Evolutionary conservation across 225 moss, liverwort and hornwort genomes (phyloP), one percentile per base, ranked within the genome.

Genomic region (Climacium dendroides): DNA sequence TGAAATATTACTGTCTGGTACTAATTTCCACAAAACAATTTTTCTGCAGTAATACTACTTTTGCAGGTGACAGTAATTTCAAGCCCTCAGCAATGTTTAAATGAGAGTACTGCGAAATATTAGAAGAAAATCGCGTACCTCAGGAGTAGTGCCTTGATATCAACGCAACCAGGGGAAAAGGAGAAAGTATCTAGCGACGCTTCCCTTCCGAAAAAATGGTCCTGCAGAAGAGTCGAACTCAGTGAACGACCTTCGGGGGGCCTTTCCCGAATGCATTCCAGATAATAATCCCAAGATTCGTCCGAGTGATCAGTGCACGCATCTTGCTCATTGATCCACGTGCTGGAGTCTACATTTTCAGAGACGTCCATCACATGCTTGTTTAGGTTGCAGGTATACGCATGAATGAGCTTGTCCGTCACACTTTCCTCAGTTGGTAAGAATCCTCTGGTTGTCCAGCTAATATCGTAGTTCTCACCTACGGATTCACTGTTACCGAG

Each of bases 271-370:
- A 88, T 87, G 61, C 41, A 58, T 37, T 92, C 90, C 79, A 91
- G 43, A 74, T 88, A 87, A 55, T 83, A 78, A 82, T 89, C 85
- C 92, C 92, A 93, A 35, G 90, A 75, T 3, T 74, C 82, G 82
- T 93, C 93, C 52, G 88, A 87, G 89, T 90, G 90, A 73, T 91
- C 93, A 72, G 93, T 93, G 86, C 83, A 93, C 20, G 83, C 85
- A 82, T 90, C 91, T 70, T 62, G 87, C 77, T 92, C 92, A 84
- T 92, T 41, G 84, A 91, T 47, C 89, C 91, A 90, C 26, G 74
- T 81, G 76, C 89, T 93, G 75, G 87, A 80, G 76, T 91, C 93
- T 19, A 91, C 89, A 82, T 91, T 88, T 78, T 88, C 91, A 81
- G 92, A 74, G 48, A 92, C 86, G 48, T 92, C 90, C 47, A 58